Evolutionary conservation across 192 early-diverging fungal species (phyloP).

Genomic region (Backusella luteola): DNA sequence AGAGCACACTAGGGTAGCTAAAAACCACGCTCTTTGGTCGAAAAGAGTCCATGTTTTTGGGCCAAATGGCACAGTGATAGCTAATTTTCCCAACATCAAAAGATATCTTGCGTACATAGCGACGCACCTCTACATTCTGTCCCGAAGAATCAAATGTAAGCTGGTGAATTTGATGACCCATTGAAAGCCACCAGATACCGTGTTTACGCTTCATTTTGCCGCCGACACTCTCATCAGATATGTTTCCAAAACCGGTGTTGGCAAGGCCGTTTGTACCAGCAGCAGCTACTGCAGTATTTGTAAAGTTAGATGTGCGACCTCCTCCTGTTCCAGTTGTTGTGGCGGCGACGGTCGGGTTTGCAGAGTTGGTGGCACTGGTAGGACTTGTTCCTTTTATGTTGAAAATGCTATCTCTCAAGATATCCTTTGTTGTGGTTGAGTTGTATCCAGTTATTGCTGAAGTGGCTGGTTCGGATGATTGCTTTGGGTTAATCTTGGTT

Average conservation of each 20-base stretch:
- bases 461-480: background rate
- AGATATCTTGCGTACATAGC: conserved; percentile 69
- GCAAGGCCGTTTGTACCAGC: background rate
- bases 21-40: conserved; percentile 58
- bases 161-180: conserved; percentile 89
- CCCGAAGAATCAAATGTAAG: conserved; percentile 67
- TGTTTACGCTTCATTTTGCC: conserved; percentile 18
- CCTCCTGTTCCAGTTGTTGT: background rate
- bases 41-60: conserved; percentile 68
- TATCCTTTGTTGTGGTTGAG: conserved; percentile 2
- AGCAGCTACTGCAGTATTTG: background rate
- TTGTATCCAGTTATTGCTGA: background rate
- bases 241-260: background rate
- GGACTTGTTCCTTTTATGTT: background rate
- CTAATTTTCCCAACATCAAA: conserved; percentile 57
- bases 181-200: conserved; percentile 66
- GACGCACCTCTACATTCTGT: conserved; percentile 83
- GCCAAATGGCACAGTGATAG: conserved; percentile 87
- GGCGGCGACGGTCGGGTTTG: background rate
- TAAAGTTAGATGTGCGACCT: background rate
- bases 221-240: background rate
- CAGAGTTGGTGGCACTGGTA: background rate
- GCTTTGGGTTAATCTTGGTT: background rate
- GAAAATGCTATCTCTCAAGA: background rate
- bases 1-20: conserved; percentile 71